Conservation (phyloP, 2,329 filamentous ascomycete genomes). For the Paracorniculantispora psalliotae region DNA sequence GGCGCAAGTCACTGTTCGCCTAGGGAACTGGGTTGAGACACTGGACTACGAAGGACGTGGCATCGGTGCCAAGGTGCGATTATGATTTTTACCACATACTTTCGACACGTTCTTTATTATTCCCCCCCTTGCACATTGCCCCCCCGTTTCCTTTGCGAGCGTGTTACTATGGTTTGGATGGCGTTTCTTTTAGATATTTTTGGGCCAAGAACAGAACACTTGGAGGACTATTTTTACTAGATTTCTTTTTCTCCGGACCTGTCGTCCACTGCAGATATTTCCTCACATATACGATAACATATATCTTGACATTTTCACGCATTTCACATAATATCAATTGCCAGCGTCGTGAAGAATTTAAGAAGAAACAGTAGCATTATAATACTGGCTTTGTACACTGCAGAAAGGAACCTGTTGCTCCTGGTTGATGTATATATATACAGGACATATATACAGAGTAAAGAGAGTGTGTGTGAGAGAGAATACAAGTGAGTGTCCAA, state of each 20-base stretch:
- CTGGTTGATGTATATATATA: not conserved
- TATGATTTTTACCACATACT: conserved; percentile 17
- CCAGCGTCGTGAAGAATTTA: not conserved
- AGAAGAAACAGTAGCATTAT: not conserved
- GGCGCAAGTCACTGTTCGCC: conserved; percentile 67
- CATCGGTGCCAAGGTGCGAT: conserved; percentile 57
- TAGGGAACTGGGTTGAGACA: conserved; percentile 70
- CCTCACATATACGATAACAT: not conserved
- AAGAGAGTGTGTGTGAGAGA: too few species aligned
- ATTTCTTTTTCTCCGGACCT: not conserved
- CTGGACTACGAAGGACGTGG: conserved; percentile 67
- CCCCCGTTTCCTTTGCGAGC: not conserved
- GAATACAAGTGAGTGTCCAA: not conserved
- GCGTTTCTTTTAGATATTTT: not conserved
- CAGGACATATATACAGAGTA: not conserved
- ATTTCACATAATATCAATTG: not conserved
- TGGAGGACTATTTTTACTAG: not conserved
- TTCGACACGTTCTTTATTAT: not conserved
- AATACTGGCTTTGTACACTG: not conserved
- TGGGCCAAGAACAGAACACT: conserved; percentile 10
- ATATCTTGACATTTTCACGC: not conserved
- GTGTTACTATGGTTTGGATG: not conserved
- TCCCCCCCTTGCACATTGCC: too few species aligned
- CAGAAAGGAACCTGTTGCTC: not conserved
- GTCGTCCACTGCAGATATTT: not conserved